These are phyloP conservation scores for Malassezia restricta DNA, from an alignment of 1,284 basidiomycete genomes.

Conservation along the genomic window DNA sequence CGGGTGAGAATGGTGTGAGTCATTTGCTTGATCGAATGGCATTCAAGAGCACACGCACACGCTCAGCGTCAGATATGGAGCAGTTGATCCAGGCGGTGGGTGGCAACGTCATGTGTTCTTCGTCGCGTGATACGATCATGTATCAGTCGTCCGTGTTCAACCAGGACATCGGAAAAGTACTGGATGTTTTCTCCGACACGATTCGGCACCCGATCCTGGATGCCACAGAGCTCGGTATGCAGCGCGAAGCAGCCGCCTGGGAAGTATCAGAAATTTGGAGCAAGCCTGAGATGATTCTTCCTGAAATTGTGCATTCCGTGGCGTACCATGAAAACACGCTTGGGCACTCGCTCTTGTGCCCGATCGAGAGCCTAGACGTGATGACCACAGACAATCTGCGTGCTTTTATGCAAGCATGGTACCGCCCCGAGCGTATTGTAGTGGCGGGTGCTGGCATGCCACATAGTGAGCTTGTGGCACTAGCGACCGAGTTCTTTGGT, in stretches of 20 bases:
- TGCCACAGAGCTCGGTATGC: constrained; percentile 66
- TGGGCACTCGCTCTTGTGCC: constrained; percentile 79
- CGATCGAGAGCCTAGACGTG: constrained; percentile 63
- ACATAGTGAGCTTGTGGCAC: constrained; percentile 74
- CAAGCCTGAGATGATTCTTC: constrained; percentile 91
- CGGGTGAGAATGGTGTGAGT: constrained; percentile 59
- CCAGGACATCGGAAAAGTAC: constrained; percentile 63
- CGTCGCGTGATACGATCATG: constrained; percentile 88
- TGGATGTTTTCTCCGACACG: constrained; percentile 83
- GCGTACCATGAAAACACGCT: constrained; percentile 69
- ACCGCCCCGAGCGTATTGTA: constrained; percentile 81
- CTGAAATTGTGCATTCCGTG: constrained; percentile 75
- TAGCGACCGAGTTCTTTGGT: constrained; percentile 72
- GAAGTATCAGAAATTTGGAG: constrained; percentile 75
- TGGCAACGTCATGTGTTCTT: constrained; percentile 82
- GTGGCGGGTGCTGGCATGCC: constrained; percentile 83
- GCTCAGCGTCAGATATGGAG: constrained; percentile 61
- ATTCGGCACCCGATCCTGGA: constrained; percentile 67
- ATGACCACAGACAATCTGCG: constrained; percentile 60
- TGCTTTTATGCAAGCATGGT: constrained; percentile 68
- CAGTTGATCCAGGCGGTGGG: constrained; percentile 71
- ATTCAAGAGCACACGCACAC: constrained; percentile 61
- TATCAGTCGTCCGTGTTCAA: constrained; percentile 95
- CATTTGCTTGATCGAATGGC: constrained; percentile 91
- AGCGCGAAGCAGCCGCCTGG: constrained; percentile 79